Percentiles rank a stretch among this genome's conserved stretches.
These are phyloP conservation scores for Dictyophora rubrovolvata DNA, from an alignment of 768 basidiomycete species.

Conservation along the genomic window DNA sequence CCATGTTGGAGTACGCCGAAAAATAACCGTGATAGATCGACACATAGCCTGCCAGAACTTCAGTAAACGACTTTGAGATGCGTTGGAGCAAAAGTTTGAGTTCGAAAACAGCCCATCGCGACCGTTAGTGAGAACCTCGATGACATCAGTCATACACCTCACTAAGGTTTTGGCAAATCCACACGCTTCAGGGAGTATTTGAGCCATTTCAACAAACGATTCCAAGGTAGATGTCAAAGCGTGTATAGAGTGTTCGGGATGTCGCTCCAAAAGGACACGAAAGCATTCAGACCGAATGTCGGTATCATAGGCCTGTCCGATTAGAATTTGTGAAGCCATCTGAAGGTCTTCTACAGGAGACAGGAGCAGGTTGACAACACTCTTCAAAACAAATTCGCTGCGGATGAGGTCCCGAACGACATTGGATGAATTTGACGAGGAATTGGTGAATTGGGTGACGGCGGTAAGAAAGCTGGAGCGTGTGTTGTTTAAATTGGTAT, in stretches of 20 bases:
- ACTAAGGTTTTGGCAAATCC: constrained; percentile 84
- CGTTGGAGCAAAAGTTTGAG: constrained; percentile 37
- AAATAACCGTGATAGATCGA: constrained; percentile 69
- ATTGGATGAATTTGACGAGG: constrained; percentile 35
- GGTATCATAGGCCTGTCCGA: constrained; percentile 81
- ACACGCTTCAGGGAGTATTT: constrained; percentile 72
- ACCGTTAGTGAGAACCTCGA: constrained; percentile 74
- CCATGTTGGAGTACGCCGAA: constrained; percentile 78
- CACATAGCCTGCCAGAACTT: constrained; percentile 80
- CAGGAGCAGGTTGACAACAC: constrained; percentile 59
- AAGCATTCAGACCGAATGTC: constrained; percentile 85
- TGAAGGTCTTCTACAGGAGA: constrained; percentile 75
- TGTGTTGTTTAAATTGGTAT: constrained; percentile 45
- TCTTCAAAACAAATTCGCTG: constrained; percentile 44
- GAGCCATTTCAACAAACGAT: constrained; percentile 53
- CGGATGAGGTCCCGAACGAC: constrained; percentile 45
- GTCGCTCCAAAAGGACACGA: constrained; percentile 59
- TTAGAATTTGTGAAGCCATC: constrained; percentile 64
- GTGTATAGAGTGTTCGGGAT: constrained; percentile 54
- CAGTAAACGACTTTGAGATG: constrained; percentile 44
- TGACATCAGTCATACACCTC: constrained; percentile 83
- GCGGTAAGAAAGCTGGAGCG: constrained; percentile 53
- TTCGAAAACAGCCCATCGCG: constrained; percentile 63
- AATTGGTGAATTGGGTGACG: constrained; percentile 57
- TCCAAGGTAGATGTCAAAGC: constrained; percentile 63